Evolutionary conservation across 352 stramenopile species (phyloP).

Genomic region (Aphanomyces euteiches): DNA sequence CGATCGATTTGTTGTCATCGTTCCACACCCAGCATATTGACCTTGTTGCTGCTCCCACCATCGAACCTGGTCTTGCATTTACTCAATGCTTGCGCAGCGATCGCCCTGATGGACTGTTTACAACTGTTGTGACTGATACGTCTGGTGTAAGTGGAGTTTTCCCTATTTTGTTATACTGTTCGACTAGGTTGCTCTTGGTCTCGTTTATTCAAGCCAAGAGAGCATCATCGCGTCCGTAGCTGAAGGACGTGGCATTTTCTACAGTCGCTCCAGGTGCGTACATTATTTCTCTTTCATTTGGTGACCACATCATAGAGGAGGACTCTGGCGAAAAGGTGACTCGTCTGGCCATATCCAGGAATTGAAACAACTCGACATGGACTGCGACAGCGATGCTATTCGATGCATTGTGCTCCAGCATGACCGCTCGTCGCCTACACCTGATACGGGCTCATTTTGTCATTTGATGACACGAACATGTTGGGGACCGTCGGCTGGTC

Average conservation of each 20-base stretch:
- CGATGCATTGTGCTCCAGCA: constrained; percentile 91
- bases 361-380: constrained; percentile 89
- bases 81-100: constrained; percentile 84
- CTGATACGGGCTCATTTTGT: constrained; percentile 54
- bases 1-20: not conserved
- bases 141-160: constrained; percentile 53
- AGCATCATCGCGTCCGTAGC: constrained; percentile 88
- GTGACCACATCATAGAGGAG: constrained; percentile 32
- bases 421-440: not conserved
- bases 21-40: constrained; percentile 43
- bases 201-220: constrained; percentile 94
- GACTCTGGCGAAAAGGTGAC: constrained; percentile 95
- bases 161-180: not conserved
- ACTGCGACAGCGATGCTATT: constrained; percentile 95
- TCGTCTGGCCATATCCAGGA: constrained; percentile 92
- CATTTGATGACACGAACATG: constrained; percentile 91
- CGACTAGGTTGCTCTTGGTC: constrained; percentile 54
- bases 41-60: constrained; percentile 42
- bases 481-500: constrained; percentile 85
- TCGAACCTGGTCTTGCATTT: constrained; percentile 50
- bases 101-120: constrained; percentile 86
- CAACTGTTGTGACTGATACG: constrained; percentile 92
- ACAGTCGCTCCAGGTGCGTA: constrained; percentile 82
- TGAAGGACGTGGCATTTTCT: constrained; percentile 91
- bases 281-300: not conserved